Percentiles rank a stretch among this genome's conserved stretches.
Conservation (phyloP, 2,329 filamentous ascomycete species). For the Scytalidium lignicola region DNA sequence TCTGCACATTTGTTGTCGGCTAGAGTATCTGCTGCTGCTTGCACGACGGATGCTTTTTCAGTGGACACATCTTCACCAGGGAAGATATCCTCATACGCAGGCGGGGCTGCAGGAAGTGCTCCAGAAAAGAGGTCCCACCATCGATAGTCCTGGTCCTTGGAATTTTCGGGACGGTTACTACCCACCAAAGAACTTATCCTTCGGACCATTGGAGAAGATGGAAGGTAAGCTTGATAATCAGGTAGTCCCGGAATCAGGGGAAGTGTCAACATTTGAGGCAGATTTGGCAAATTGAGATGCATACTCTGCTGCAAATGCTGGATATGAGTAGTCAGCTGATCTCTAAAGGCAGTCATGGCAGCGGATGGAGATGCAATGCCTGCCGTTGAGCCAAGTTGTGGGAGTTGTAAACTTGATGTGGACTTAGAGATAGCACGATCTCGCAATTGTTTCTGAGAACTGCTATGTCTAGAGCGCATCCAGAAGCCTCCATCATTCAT, state of each 20-base stretch:
- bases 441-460: conserved; percentile 15
- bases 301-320: conserved; percentile 73
- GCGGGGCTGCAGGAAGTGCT: conserved; percentile 51
- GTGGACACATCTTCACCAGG: conserved; percentile 48
- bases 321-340: conserved; percentile 68
- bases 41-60: conserved; percentile 54
- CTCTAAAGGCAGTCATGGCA: conserved; percentile 65
- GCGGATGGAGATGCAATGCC: conserved; percentile 49
- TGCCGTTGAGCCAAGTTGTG: conserved; percentile 10
- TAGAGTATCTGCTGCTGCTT: conserved; percentile 52
- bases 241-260: conserved; percentile 55
- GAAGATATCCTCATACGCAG: conserved; percentile 76
- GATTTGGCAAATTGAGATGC: conserved; percentile 57
- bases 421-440: conserved; percentile 3
- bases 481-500: conserved; percentile 26
- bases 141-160: conserved; percentile 46
- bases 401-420: conserved; percentile 15
- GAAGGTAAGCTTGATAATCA: conserved; percentile 66
- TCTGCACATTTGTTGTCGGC: conserved; percentile 53
- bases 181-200: conserved; percentile 67
- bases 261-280: conserved; percentile 46
- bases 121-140: conserved; percentile 66
- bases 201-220: conserved; percentile 58
- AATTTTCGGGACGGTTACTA: conserved; percentile 36
- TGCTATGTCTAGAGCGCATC: conserved; percentile 29